Base-by-base conservation (phyloP, 495 filamentous ascomycete species). In the Xylaria nigripes region DNA sequence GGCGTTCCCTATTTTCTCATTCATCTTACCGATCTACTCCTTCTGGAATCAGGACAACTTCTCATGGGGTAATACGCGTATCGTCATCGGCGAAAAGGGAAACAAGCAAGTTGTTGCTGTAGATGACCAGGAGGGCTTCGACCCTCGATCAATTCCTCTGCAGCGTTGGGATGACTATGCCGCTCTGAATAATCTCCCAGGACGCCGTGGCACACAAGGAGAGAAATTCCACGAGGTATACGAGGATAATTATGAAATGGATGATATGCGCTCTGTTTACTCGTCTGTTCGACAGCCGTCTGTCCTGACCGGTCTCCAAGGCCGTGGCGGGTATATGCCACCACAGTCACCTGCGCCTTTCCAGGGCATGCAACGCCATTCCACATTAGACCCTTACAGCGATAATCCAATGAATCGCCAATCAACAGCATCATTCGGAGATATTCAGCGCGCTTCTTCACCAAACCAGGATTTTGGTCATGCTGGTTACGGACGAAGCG, bases 1-100 rank as follows among this genome's bases (percentile, higher is more conserved):
- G 7, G 94, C 93, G 1, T 96, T 86, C 77, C 94, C 94, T 0
- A 86, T 98, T 61, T 96, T 90, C 73, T 91, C 84, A 15, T 90
- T 98, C 63, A 65, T 96, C 51, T 80, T 98, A 6, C 93, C 93
- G 0, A 71, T 98, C 60, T 98, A 96, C 74, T 94, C 93, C 0
- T 98, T 98, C 83, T 98, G 93, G 93, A 92, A 95, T 65, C 90
- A 95, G 68, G 93, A 98, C 72, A 89, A 98, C 72, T 98, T 98
- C 76, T 81, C 84, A 6, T 98, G 93, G 93, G 93, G 93, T 79
- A 97, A 88, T 68, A 98, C 93, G 0, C 90, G 94, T 77, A 83
- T 98, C 56, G 93, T 98, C 63, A 86, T 97, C 59, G 91, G 87
- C 30, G 93, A 98, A 65, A 87, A 90, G 62, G 92, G 91, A 48